Evolutionary conservation across 495 filamentous ascomycete species (phyloP).

Genomic region (Glarea lozoyensis): DNA sequence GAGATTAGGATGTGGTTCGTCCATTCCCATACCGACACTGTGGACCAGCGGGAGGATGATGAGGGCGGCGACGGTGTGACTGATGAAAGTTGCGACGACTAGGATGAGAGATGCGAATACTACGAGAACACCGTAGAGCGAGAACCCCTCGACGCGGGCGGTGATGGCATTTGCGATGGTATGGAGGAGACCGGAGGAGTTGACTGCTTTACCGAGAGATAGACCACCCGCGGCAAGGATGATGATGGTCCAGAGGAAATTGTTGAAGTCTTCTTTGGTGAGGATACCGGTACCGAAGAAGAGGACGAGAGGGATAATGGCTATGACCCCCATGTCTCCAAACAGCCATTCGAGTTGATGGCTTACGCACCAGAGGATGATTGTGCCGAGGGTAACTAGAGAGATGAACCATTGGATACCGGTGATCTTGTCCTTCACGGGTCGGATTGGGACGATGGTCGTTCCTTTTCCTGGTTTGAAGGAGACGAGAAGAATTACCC

Average conservation of each 20-base stretch:
- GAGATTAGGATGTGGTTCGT: slow-evolving; percentile 84
- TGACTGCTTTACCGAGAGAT: slow-evolving; percentile 89
- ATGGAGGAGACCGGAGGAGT: slow-evolving; percentile 84
- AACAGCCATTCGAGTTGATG: slow-evolving; percentile 82
- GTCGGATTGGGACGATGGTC: slow-evolving; percentile 85
- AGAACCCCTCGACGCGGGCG: slow-evolving; percentile 60
- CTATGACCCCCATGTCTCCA: slow-evolving; percentile 97
- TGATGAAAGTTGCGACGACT: slow-evolving; percentile 96
- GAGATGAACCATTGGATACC: slow-evolving; percentile 92
- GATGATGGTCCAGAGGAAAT: slow-evolving; percentile 99
- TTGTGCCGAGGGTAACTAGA: slow-evolving; percentile 75
- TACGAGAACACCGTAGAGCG: slow-evolving; percentile 78
- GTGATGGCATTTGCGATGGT: slow-evolving; percentile 76
- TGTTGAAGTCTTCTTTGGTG: slow-evolving; percentile 99
- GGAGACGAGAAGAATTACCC: slow-evolving; percentile 72
- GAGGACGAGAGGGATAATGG: slow-evolving; percentile 87
- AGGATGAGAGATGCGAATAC: slow-evolving; percentile 81
- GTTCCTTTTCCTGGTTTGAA: slow-evolving; percentile 80
- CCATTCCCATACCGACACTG: slow-evolving; percentile 75
- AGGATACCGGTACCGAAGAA: slow-evolving; percentile 98
- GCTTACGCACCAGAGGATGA: slow-evolving; percentile 83
- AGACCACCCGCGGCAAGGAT: slow-evolving; percentile 93
- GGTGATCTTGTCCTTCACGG: slow-evolving; percentile 78
- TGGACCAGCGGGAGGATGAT: slow-evolving; percentile 90
- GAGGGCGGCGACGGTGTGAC: slow-evolving; percentile 90